phyloP scores from a whole-genome alignment of 2,329 filamentous ascomycete genomes.

The Sporothrix sp. region DNA sequence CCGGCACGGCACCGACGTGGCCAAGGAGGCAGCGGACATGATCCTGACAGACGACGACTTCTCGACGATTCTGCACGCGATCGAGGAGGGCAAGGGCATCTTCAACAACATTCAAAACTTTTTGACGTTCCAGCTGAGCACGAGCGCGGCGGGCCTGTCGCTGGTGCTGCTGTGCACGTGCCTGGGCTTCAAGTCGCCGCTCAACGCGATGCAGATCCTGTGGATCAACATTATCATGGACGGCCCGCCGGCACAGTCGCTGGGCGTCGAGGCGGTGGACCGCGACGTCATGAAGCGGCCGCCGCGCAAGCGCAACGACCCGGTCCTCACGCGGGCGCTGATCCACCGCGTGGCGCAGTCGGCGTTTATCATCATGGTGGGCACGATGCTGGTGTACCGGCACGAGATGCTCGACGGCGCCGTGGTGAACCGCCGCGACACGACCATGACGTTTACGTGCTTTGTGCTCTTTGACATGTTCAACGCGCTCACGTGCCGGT shows the following conservation, averaged over 20 bases:
- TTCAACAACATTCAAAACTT: conserved; percentile 99
- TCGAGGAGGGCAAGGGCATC: conserved; percentile 97
- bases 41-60: conserved; percentile 85
- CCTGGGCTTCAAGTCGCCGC: conserved; percentile 84
- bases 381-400: conserved; percentile 84
- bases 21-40: conserved; percentile 94
- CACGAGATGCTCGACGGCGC: conserved; percentile 82
- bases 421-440: conserved; percentile 81
- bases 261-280: conserved; percentile 91
- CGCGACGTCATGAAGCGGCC: conserved; percentile 88
- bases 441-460: conserved; percentile 98
- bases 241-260: conserved; percentile 89
- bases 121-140: conserved; percentile 95
- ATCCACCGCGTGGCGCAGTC: conserved; percentile 80
- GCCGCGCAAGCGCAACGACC: conserved; percentile 74
- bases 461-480: conserved; percentile 99
- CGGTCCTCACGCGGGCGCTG: conserved; percentile 78
- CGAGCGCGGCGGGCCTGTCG: conserved; percentile 84
- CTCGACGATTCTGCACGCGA: conserved; percentile 83
- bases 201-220: conserved; percentile 99
- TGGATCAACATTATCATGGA: conserved; percentile 99
- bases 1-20: conserved; percentile 86
- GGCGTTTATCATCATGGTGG: conserved; percentile 80
- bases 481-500: conserved; percentile 89
- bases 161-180: conserved; percentile 88